phyloP scores from a whole-genome alignment of 1,139 yeast species.

The Candida tetrigidarum region DNA sequence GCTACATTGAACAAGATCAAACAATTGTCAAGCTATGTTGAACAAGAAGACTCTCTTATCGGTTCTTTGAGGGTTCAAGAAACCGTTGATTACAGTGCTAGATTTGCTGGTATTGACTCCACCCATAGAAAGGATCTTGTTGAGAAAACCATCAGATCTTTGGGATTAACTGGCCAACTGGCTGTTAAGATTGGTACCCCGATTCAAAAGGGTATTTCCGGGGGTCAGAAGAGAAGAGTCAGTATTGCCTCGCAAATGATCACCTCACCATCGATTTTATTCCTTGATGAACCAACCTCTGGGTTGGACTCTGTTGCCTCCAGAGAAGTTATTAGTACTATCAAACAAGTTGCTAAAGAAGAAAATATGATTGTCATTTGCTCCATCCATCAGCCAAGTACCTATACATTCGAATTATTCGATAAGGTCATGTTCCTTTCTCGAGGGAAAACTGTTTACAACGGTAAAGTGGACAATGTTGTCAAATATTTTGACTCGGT shows the following conservation, averaged over 20 bases:
- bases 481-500: conserved; percentile 21
- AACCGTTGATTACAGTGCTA: conserved; percentile 26
- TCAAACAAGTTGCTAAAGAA: conserved; percentile 26
- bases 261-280: conserved; percentile 30
- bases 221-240: conserved; percentile 30
- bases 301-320: conserved; percentile 41
- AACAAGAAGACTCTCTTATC: conserved; percentile 30
- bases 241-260: conserved; percentile 30
- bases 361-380: conserved; percentile 35
- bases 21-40: conserved; percentile 27
- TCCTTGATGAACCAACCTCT: conserved; percentile 43
- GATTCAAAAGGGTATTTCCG: conserved; percentile 26
- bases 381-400: conserved; percentile 44
- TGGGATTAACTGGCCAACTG: conserved; percentile 24
- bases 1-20: conserved; percentile 15
- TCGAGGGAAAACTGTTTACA: conserved; percentile 26
- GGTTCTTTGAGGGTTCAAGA: conserved; percentile 29
- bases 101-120: conserved; percentile 19
- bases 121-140: conserved; percentile 20
- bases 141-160: conserved; percentile 20
- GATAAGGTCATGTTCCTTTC: conserved; percentile 34
- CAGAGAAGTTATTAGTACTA: conserved; percentile 26
- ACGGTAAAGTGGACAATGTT: conserved; percentile 19
- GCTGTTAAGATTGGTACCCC: conserved; percentile 26
- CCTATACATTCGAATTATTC: conserved; percentile 32